phyloP scores from a whole-genome alignment of 164 flowering plant species.

The Tetracentron sinense region DNA sequence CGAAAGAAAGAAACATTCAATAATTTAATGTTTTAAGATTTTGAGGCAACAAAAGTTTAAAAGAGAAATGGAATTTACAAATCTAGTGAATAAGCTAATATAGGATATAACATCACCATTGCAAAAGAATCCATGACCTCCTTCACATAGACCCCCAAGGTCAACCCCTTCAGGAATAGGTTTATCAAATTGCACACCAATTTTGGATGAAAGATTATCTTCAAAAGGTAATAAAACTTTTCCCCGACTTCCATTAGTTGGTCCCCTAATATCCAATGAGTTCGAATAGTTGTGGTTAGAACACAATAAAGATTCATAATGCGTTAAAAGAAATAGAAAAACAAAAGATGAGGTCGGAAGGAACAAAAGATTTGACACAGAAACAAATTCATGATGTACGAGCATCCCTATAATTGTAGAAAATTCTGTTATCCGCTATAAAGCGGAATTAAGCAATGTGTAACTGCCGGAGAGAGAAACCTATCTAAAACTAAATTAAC shows the following conservation, averaged over 20 bases:
- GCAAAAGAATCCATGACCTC: slow-evolving; percentile 77
- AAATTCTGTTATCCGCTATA: too few species aligned
- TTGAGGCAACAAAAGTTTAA: not conserved
- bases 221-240: slow-evolving; percentile 74
- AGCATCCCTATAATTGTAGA: too few species aligned
- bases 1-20: slow-evolving; percentile 12
- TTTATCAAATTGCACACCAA: slow-evolving; percentile 84
- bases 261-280: slow-evolving; percentile 43
- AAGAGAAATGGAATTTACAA: not conserved
- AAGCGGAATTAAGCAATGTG: too few species aligned
- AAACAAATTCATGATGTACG: not conserved
- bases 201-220: slow-evolving; percentile 65
- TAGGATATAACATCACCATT: slow-evolving; percentile 42
- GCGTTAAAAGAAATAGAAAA: not conserved
- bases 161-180: slow-evolving; percentile 78
- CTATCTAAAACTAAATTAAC: not conserved
- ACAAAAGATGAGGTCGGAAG: not conserved
- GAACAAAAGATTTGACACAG: not conserved
- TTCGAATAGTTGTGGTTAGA: not conserved
- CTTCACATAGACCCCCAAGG: slow-evolving; percentile 73
- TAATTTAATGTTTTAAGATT: too few species aligned
- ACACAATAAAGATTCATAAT: not conserved
- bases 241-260: slow-evolving; percentile 63
- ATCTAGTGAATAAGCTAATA: not conserved
- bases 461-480: too few species aligned